Evolutionary conservation across 495 filamentous ascomycete genomes (phyloP).

Genomic region (Trichoderma orchidacearum): DNA sequence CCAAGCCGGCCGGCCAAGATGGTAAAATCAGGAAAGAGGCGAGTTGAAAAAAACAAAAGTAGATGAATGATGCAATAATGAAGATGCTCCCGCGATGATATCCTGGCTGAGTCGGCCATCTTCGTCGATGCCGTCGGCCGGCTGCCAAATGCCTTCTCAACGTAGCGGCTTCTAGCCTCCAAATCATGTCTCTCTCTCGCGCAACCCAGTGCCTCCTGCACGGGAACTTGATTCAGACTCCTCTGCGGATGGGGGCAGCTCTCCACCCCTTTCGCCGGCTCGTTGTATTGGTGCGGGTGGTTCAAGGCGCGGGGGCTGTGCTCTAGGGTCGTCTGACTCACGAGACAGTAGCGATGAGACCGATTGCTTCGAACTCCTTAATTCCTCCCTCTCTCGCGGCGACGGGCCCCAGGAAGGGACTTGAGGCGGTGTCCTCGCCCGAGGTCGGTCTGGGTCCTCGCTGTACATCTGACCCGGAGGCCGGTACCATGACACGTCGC

Average conservation of each 20-base stretch:
- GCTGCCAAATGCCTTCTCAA: neutral
- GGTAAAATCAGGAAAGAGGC: neutral
- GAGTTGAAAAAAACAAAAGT: neutral
- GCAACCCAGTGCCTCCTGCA: neutral
- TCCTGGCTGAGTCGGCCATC: too few species aligned
- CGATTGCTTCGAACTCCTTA: conserved; percentile 24
- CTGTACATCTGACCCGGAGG: conserved; percentile 6
- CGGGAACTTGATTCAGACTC: neutral
- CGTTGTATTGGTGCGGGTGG: neutral
- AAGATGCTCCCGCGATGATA: too few species aligned
- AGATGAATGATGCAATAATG: neutral
- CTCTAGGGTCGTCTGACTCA: conserved; percentile 11
- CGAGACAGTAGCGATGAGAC: conserved; percentile 35
- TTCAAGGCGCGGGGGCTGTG: neutral
- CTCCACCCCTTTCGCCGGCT: neutral
- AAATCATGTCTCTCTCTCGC: neutral
- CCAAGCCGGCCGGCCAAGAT: neutral
- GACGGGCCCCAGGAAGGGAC: conserved; percentile 9
- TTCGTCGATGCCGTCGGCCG: neutral
- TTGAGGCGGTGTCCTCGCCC: conserved; percentile 18
- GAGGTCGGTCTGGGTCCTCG: neutral
- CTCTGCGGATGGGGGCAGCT: neutral
- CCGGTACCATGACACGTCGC: conserved; percentile 44
- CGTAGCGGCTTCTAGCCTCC: neutral
- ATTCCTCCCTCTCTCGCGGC: conserved; percentile 5